A percentile compares a stretch with the other conserved stretches of the same genome.
These are phyloP conservation scores for Penicillium sp. DNA, from an alignment of 2,329 filamentous ascomycete species.

Conservation along the genomic window DNA sequence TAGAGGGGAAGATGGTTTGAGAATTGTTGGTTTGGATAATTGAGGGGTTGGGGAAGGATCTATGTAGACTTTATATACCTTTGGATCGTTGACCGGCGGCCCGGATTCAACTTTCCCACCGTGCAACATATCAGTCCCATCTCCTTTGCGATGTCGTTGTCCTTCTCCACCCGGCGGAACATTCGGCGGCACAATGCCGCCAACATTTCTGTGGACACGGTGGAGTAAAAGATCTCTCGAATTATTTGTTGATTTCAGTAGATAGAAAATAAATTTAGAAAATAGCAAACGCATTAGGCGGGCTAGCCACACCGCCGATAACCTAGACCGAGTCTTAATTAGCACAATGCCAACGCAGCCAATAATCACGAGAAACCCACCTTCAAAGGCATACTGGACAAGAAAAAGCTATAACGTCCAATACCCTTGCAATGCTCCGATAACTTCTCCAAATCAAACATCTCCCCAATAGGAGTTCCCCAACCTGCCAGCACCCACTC, in stretches of 20 bases:
- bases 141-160: background rate
- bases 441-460: slow-evolving; percentile 38
- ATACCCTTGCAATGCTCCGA: slow-evolving; percentile 31
- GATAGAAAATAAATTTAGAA: slow-evolving; percentile 8
- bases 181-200: slow-evolving; percentile 3
- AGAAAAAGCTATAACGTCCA: slow-evolving; percentile 35
- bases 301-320: slow-evolving; percentile 25
- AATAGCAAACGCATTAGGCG: slow-evolving; percentile 28
- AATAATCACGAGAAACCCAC: slow-evolving; percentile 13
- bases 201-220: background rate
- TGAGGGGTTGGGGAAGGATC: background rate
- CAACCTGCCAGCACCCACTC: slow-evolving; percentile 34
- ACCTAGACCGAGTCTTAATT: slow-evolving; percentile 14
- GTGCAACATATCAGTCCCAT: background rate
- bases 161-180: slow-evolving; percentile 6
- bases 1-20: background rate
- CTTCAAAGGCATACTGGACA: slow-evolving; percentile 37
- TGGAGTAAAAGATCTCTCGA: background rate
- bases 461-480: slow-evolving; percentile 37
- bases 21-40: background rate
- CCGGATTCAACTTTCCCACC: background rate
- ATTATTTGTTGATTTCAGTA: background rate
- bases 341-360: background rate
- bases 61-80: background rate
- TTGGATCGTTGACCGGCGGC: background rate